Evolutionary conservation across 345 rosid species (phyloP), one percentile per base, ranked within the genome.

Genomic region (Citrus australasica): DNA sequence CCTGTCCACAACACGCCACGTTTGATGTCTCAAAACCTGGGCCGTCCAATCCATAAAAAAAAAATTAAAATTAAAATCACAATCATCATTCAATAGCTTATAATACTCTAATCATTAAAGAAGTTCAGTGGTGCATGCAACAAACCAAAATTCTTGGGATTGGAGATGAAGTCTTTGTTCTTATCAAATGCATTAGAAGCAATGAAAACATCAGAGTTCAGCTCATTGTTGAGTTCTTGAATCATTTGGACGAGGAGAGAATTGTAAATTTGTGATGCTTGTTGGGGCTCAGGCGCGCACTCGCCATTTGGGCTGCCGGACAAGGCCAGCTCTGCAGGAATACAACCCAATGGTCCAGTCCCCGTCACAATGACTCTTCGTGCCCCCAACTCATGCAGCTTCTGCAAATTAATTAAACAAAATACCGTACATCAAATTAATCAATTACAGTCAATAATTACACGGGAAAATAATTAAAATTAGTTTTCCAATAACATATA

Each of bases 1-100:
- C 98, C 83, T 95, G 98, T 2, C 98, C 98, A 35, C 98, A 95
- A 55, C 98, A 93, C 5, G 98, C 98, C 38, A 88, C 75, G 74
- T 91, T 86, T 1, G 98, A 89, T 27, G 95, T 91, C 37, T 63
- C 76, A 83, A 93, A 93, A 71, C 98, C 98, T 93, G 87, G 80
- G 33, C 4, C 73, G 33, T 9, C 60, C n/a, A 48, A 30, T 4
- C 60, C 35, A 48, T 69, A 14, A 48, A 7, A 70, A 8, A 69
- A 6, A 68, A 40, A 7, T 17, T 3, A 70, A 10, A 68, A 40
- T n/a, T 16, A 38, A 9, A 24, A 9, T 5, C 9, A 5, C 6
- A 19, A 11, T n/a, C 19, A 9, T 53, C 65, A 64, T 64, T 22
- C 33, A 32, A 1, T 21, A 46, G 1, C 4, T 46, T 13, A 46